These are phyloP conservation scores for Leccinum variicolor DNA, from an alignment of 768 basidiomycete genomes.

Conservation along the genomic window DNA sequence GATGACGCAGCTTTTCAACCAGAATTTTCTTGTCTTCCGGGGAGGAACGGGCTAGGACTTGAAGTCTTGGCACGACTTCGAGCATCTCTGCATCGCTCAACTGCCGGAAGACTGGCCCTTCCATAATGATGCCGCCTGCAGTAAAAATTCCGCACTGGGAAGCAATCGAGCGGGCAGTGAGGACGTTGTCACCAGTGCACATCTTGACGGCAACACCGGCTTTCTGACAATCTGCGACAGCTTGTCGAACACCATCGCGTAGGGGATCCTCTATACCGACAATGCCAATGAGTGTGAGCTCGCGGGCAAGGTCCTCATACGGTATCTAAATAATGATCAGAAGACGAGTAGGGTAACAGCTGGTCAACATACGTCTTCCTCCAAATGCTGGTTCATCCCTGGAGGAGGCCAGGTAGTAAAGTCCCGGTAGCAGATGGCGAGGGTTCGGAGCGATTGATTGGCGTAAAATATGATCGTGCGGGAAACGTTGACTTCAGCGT, in stretches of 20 bases:
- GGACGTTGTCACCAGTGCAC: slow-evolving; percentile 97
- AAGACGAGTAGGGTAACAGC: neutral
- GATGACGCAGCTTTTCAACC: slow-evolving; percentile 79
- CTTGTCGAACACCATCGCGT: slow-evolving; percentile 83
- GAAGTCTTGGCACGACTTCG: slow-evolving; percentile 85
- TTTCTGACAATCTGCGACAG: slow-evolving; percentile 80
- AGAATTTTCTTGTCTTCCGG: slow-evolving; percentile 96
- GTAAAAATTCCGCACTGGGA: slow-evolving; percentile 95
- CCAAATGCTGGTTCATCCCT: slow-evolving; percentile 36
- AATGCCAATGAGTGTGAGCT: slow-evolving; percentile 85
- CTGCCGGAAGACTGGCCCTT: slow-evolving; percentile 89
- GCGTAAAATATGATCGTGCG: slow-evolving; percentile 98
- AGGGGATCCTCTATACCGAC: slow-evolving; percentile 97
- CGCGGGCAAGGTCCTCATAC: slow-evolving; percentile 62
- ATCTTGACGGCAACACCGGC: slow-evolving; percentile 96
- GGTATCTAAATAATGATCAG: slow-evolving; percentile 45
- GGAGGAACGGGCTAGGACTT: slow-evolving; percentile 95
- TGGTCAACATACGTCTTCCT: slow-evolving; percentile 51
- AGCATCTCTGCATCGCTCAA: slow-evolving; percentile 67
- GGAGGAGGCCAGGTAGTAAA: slow-evolving; percentile 82
- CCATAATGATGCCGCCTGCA: slow-evolving; percentile 94
- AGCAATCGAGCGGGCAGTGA: slow-evolving; percentile 95
- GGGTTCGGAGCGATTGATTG: slow-evolving; percentile 91
- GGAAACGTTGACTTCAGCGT: slow-evolving; percentile 77
- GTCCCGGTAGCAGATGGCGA: slow-evolving; percentile 92